Evolutionary conservation across 306 rosid species (phyloP), one percentile per base, ranked within the genome.

Genomic region (Sicyos baderoa): DNA sequence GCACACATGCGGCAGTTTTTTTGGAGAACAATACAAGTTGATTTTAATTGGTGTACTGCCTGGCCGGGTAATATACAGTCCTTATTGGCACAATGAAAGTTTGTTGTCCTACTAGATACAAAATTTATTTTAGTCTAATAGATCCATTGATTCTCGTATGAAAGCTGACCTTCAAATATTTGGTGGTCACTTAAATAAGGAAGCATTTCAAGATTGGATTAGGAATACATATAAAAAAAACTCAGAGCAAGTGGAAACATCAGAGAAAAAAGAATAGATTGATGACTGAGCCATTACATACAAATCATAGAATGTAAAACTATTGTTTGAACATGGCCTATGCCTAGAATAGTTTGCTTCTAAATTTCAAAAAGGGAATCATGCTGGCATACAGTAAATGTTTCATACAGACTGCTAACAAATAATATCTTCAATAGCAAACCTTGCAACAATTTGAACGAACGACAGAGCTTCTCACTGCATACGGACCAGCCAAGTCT

Each of bases 391-490:
- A 12, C 37, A 57, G 17, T 12, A 57, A 35, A 23, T 25, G 63
- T 4, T 60, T 45, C 74, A 56, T 74, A 55, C 12, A 54, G 50
- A 23, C n/a, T 32, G 12, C 19, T n/a, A 61, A 61, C 16, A 61
- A 25, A 44, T 45, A 71, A 37, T 63, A 53, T 45, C 35, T 52
- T 70, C 32, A 71, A 22, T 68, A 73, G 69, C 82, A 66, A 75
- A 92, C 98, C 98, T 87, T 89, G 95, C 95, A 89, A 82, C 87
- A 82, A 77, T 92, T 87, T 70, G 84, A 87, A 76, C 83, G 77
- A 78, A 86, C 72, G 79, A 78, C 77, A 62, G 86, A 81, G 81
- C 84, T 84, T 76, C 70, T 89, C 80, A 92, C 81, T 27, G 83
- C 84, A 76, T 78, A 92, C 79, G 98, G 98, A 76, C 98, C 96